A percentile compares a stretch with the other conserved stretches of the same genome.
These are phyloP conservation scores for Typha latifolia DNA, from an alignment of 176 grass and related monocot species.

Conservation along the genomic window DNA sequence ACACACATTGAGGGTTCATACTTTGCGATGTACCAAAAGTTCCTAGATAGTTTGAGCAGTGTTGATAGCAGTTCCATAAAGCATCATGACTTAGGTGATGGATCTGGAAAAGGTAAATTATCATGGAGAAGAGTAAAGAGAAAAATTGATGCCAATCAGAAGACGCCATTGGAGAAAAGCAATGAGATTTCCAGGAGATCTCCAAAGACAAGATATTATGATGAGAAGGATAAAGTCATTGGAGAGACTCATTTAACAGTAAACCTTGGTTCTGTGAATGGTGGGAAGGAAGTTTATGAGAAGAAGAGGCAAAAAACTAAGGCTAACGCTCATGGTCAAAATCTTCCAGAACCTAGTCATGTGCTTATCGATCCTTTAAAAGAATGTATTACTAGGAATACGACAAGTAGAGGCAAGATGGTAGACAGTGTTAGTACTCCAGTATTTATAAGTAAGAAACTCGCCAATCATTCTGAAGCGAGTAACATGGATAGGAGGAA, in stretches of 20 bases:
- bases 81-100: neutral
- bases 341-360: neutral
- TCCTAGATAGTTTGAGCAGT: constrained; percentile 3
- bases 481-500: constrained; percentile 3
- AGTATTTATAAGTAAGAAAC: neutral
- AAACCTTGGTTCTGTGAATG: constrained; percentile 2
- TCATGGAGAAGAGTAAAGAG: neutral
- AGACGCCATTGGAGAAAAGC: neutral
- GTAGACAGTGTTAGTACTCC: neutral
- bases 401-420: neutral
- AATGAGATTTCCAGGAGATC: neutral
- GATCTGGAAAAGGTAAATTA: neutral
- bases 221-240: neutral
- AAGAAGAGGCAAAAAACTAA: neutral
- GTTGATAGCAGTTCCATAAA: neutral
- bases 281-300: neutral
- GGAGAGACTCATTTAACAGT: neutral
- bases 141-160: neutral
- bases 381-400: neutral
- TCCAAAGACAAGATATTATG: too few species aligned
- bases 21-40: constrained; percentile 6
- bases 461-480: constrained; percentile 1
- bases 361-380: neutral
- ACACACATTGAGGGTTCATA: constrained; percentile 16
- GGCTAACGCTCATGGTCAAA: neutral